Evolutionary conservation across 2,329 filamentous ascomycete species (phyloP), one percentile per base, ranked within the genome.

Genomic region (Didymella arachidicola): DNA sequence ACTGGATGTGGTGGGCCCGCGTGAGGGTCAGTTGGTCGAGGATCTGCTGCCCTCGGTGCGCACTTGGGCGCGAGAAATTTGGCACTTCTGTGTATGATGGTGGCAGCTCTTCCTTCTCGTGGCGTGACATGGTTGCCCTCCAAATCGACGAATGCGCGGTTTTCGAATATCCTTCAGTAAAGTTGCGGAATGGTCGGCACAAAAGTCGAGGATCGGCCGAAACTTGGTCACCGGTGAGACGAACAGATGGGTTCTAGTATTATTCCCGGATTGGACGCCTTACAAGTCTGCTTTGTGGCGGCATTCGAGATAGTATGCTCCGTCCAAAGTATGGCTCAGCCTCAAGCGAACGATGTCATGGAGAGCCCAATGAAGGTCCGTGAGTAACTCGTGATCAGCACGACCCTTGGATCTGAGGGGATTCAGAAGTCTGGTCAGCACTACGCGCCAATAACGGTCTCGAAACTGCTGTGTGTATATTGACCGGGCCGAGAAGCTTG

Each of bases 1-100:
- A 61, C 25, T 72, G 65, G 51, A 82, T 77, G 50, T 79, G 77
- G 32, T 73, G 70, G 6, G 75, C 73, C 49, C 80, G 79, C 22
- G 76, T 74, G 30, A 74, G 66, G 11, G 74, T 72, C 14, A 81
- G 67, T 34, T 78, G 74, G 58, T 71, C 67, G 58, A 77, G 67
- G 41, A 75, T 71, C 30, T 67, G 62, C 60, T 76, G 72, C 44
- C 67, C 69, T 26, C 67, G 64, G 32, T 62, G 52, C 27, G 55
- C 25, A 43, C 46, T 49, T 18, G 59, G 53, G 8, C 52, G 43
- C 4, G 63, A 57, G 22, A 62, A 56, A 38, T 57, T 44, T 12
- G 46, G 56, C 11, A 64, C 62, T 19, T 72, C 69, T 30, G 71
- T 63, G 57, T 76, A 75, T 3, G 68, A 68, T 8, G 71, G 68